Evolutionary conservation across 2,329 filamentous ascomycete species (phyloP).

Genomic region (Periconia digitata): DNA sequence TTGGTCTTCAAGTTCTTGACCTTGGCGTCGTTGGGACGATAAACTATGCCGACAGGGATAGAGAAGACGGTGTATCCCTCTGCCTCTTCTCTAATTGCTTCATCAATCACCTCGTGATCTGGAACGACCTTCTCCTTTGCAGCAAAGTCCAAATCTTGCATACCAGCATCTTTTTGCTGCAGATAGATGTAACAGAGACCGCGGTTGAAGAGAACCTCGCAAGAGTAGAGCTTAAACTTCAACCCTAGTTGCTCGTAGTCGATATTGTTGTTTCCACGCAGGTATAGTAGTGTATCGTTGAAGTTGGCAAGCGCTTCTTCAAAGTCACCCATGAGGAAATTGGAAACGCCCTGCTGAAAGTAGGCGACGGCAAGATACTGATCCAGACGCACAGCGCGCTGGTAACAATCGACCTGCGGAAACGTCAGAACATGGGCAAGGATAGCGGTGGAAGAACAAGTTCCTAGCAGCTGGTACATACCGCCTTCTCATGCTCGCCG

Average conservation of each 20-base stretch:
- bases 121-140: slow-evolving; percentile 95
- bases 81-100: slow-evolving; percentile 89
- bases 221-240: slow-evolving; percentile 95
- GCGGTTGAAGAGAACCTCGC: slow-evolving; percentile 95
- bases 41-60: slow-evolving; percentile 92
- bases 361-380: slow-evolving; percentile 97
- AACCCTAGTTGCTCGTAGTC: slow-evolving; percentile 96
- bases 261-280: slow-evolving; percentile 94
- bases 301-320: slow-evolving; percentile 97
- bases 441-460: too few species aligned
- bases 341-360: slow-evolving; percentile 97
- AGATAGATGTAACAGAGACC: slow-evolving; percentile 97
- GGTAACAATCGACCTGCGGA: slow-evolving; percentile 85
- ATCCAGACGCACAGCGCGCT: slow-evolving; percentile 85
- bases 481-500: slow-evolving; percentile 92
- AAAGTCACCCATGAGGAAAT: slow-evolving; percentile 95
- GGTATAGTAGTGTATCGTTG: slow-evolving; percentile 93
- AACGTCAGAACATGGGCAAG: slow-evolving; percentile 18
- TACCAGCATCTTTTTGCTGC: slow-evolving; percentile 83
- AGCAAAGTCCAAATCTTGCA: slow-evolving; percentile 88
- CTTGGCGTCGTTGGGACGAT: slow-evolving; percentile 94
- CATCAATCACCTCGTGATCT: slow-evolving; percentile 97
- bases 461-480: slow-evolving; percentile 52
- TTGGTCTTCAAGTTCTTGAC: slow-evolving; percentile 98
- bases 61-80: slow-evolving; percentile 99